These are phyloP conservation scores for Umbilicaria muhlenbergii DNA, from an alignment of 495 filamentous ascomycete species.

Conservation along the genomic window DNA sequence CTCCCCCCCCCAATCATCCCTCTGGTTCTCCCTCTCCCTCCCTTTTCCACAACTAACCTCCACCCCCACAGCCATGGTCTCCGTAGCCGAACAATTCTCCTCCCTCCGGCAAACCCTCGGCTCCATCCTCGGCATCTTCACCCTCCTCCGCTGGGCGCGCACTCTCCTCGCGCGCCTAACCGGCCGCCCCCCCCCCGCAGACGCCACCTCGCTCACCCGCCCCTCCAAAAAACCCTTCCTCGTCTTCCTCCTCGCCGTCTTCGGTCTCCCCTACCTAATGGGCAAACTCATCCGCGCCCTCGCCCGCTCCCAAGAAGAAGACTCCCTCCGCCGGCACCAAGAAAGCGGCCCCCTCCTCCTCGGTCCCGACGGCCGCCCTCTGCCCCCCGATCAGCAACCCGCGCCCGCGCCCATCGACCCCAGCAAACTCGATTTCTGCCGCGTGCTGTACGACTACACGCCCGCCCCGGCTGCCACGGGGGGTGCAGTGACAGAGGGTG, in stretches of 20 bases:
- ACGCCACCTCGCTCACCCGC: conserved; percentile 69
- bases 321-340: conserved; percentile 53
- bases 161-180: conserved; percentile 85
- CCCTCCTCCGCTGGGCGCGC: conserved; percentile 82
- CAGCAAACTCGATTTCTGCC: conserved; percentile 84
- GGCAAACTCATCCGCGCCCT: conserved; percentile 78
- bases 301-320: conserved; percentile 68
- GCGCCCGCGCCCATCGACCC: conserved; percentile 46
- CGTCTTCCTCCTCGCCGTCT: conserved; percentile 87
- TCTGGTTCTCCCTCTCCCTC: conserved; percentile 1
- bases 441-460: conserved; percentile 82
- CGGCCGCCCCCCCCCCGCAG: conserved; percentile 78
- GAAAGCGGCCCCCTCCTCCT: conserved; percentile 44
- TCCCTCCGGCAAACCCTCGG: conserved; percentile 89
- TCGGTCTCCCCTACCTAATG: conserved; percentile 93
- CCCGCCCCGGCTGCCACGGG: conserved; percentile 31
- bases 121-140: conserved; percentile 89
- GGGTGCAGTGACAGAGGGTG: conserved; percentile 32
- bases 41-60: background rate
- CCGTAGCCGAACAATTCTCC: conserved; percentile 92
- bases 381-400: conserved; percentile 14
- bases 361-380: conserved; percentile 33
- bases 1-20: no score
- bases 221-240: conserved; percentile 89
- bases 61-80: conserved; percentile 76